Conservation (phyloP, 768 basidiomycete genomes). For the Leucogyrophana mollusca region DNA sequence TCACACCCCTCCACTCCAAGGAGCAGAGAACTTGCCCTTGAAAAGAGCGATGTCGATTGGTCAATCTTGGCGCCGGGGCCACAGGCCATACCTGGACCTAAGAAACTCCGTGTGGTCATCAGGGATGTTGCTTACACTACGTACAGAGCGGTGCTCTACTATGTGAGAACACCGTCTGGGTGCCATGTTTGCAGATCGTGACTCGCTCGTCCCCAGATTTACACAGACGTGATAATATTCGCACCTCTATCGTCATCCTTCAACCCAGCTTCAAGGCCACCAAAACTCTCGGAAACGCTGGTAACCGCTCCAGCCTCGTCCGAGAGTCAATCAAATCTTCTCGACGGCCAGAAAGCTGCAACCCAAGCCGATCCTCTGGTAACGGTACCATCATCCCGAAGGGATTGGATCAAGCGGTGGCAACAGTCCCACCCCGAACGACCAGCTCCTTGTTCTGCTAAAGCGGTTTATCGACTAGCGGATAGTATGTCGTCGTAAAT, state of each 20-base stretch:
- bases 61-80: constrained; percentile 1
- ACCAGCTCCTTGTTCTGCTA: constrained; percentile 78
- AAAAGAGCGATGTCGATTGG: constrained; percentile 11
- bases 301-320: constrained; percentile 22
- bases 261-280: constrained; percentile 20
- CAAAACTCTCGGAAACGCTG: constrained; percentile 8
- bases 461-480: constrained; percentile 80
- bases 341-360: constrained; percentile 17
- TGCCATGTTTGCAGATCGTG: neutral
- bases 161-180: constrained; percentile 44
- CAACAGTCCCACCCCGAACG: constrained; percentile 53
- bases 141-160: constrained; percentile 71
- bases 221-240: constrained; percentile 82
- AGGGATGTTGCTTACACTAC: constrained; percentile 61
- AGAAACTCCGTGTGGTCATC: constrained; percentile 52
- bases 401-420: constrained; percentile 79
- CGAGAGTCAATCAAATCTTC: constrained; percentile 34
- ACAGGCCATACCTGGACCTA: constrained; percentile 39
- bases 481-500: constrained; percentile 54
- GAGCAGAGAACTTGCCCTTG: constrained; percentile 19
- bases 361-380: constrained; percentile 12
- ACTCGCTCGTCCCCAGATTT: constrained; percentile 49
- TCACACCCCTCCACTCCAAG: constrained; percentile 42
- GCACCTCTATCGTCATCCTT: constrained; percentile 81
- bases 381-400: constrained; percentile 36